Conservation (phyloP, 345 rosid genomes). For the Citrus glauca region DNA sequence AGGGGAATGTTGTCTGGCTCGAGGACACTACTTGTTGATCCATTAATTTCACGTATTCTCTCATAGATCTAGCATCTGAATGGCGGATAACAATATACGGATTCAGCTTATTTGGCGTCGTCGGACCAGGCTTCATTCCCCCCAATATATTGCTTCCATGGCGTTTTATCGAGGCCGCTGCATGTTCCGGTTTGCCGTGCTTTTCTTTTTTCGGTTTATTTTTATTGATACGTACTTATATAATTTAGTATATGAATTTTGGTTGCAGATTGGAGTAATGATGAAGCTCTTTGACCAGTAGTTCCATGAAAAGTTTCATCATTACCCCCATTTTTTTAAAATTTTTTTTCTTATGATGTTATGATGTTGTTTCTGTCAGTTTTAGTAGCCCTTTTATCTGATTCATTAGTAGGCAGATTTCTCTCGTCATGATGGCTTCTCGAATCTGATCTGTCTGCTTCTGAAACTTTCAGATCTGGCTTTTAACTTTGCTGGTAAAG, state of each 20-base stretch:
- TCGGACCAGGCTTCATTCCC: conserved; percentile 99
- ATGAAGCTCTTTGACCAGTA: conserved; percentile 53
- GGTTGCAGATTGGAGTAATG: conserved; percentile 58
- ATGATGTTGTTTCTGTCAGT: conserved; percentile 34
- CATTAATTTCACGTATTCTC: not conserved
- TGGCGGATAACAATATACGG: not conserved
- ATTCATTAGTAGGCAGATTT: conserved; percentile 25
- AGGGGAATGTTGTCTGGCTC: conserved; percentile 99
- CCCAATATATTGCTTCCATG: conserved; percentile 63
- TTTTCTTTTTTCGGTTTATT: not conserved
- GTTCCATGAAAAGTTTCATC: conserved; percentile 39
- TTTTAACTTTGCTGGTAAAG: conserved; percentile 1
- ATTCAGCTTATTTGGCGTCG: conserved; percentile 38
- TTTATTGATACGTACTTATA: too few species aligned
- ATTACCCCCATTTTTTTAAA: conserved; percentile 24
- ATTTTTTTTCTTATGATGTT: conserved; percentile 20
- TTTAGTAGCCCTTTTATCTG: conserved; percentile 18
- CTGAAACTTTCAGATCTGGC: conserved; percentile 39
- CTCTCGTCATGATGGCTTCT: conserved; percentile 31
- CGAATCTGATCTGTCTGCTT: conserved; percentile 47
- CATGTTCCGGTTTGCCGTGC: conserved; percentile 33
- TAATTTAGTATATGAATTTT: not conserved
- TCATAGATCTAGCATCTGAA: conserved; percentile 22
- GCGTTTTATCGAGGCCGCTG: not conserved
- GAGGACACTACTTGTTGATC: conserved; percentile 54